These are phyloP conservation scores for Paecilomyces formosus DNA, from an alignment of 2,329 filamentous ascomycete genomes.

Conservation along the genomic window DNA sequence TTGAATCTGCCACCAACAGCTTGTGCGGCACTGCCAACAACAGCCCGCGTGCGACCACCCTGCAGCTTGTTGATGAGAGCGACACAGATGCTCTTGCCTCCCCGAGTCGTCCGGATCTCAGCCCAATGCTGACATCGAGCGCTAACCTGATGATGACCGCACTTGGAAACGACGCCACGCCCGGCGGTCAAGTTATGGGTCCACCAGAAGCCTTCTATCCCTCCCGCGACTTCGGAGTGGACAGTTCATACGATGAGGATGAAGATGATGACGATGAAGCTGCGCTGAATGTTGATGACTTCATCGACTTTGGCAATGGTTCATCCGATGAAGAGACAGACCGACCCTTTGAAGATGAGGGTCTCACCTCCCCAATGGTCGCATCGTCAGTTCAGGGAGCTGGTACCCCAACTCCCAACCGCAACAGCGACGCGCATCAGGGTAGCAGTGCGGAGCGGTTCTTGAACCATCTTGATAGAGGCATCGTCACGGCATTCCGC, in stretches of 20 bases:
- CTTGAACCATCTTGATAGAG: constrained; percentile 60
- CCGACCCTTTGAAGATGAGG: constrained; percentile 40
- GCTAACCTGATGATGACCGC: constrained; percentile 74
- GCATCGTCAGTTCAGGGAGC: constrained; percentile 32
- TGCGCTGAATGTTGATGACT: constrained; percentile 60
- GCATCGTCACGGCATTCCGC: constrained; percentile 72
- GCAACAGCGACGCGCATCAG: constrained; percentile 20
- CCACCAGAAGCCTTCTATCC: constrained; percentile 71
- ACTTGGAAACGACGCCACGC: constrained; percentile 46
- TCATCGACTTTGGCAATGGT: constrained; percentile 59
- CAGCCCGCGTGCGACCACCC: constrained; percentile 32
- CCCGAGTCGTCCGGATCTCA: constrained; percentile 27
- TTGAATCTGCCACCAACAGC: constrained; percentile 35
- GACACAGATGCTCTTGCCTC: constrained; percentile 36
- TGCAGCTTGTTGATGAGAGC: constrained; percentile 36
- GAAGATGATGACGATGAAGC: constrained; percentile 59
- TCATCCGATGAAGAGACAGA: constrained; percentile 56
- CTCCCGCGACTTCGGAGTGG: constrained; percentile 49
- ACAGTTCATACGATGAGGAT: constrained; percentile 53
- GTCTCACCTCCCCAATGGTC: constrained; percentile 37
- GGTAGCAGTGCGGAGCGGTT: constrained; percentile 42
- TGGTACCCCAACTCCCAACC: constrained; percentile 29
- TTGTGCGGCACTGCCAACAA: constrained; percentile 35
- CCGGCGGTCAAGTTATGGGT: constrained; percentile 58
- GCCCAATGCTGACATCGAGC: constrained; percentile 58